Evolutionary conservation across 2,329 filamentous ascomycete genomes (phyloP).

Genomic region (Lachnellula subtilissima): DNA sequence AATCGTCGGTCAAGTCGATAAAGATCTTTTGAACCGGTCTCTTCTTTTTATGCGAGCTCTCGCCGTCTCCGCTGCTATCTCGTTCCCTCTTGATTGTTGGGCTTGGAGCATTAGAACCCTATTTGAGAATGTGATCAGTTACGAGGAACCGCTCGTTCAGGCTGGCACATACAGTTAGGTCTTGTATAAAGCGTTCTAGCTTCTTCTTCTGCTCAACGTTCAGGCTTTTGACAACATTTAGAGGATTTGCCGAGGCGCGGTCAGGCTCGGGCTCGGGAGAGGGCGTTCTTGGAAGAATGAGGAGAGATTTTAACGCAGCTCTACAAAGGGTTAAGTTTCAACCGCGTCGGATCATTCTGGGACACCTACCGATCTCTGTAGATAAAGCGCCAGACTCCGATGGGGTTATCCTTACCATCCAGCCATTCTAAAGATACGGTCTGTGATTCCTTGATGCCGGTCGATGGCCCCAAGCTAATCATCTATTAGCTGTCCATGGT

Average conservation of each 20-base stretch:
- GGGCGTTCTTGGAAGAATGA: neutral
- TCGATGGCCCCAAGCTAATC: neutral
- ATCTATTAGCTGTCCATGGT: neutral
- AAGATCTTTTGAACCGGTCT: neutral
- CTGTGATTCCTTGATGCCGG: neutral
- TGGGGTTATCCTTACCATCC: constrained; percentile 18
- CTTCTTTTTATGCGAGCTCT: neutral
- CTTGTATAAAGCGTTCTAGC: neutral
- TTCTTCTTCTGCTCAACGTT: neutral
- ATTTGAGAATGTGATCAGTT: neutral
- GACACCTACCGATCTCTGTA: constrained; percentile 23
- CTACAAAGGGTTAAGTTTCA: neutral
- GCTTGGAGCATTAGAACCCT: neutral
- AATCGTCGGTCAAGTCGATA: constrained; percentile 2
- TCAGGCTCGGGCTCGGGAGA: neutral
- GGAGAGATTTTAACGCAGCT: neutral
- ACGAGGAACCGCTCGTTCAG: neutral
- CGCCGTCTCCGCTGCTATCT: neutral
- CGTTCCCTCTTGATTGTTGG: constrained; percentile 1
- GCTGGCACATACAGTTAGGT: neutral
- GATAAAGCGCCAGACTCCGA: constrained; percentile 22
- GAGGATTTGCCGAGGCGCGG: neutral
- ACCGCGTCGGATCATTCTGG: too few species aligned
- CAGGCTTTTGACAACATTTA: neutral
- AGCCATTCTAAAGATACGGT: neutral